phyloP scores from a whole-genome alignment of 2,329 filamentous ascomycete species.

The Diaporthe vaccinii region DNA sequence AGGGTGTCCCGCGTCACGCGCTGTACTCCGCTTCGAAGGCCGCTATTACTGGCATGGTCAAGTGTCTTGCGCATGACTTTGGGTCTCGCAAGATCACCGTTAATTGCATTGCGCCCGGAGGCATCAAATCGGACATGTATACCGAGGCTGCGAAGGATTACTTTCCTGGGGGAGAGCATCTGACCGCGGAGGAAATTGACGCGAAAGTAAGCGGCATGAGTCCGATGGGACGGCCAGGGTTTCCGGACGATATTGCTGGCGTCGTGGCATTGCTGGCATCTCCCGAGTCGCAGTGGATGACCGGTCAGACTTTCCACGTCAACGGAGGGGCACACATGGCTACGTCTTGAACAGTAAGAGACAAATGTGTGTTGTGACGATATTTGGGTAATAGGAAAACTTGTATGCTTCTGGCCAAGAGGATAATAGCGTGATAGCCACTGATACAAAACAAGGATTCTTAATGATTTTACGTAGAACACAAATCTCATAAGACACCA shows the following conservation, averaged over 20 bases:
- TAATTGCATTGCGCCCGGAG: slow-evolving; percentile 44
- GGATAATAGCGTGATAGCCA: no score
- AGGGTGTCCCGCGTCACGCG: slow-evolving; percentile 31
- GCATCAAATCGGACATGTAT: slow-evolving; percentile 39
- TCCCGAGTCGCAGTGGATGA: slow-evolving; percentile 41
- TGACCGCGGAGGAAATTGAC: slow-evolving; percentile 38
- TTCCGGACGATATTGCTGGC: slow-evolving; percentile 50
- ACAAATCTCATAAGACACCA: no score
- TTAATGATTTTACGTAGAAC: no score
- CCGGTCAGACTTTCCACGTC: slow-evolving; percentile 43
- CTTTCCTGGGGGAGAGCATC: slow-evolving; percentile 33
- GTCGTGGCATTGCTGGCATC: slow-evolving; percentile 54
- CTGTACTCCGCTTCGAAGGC: slow-evolving; percentile 34
- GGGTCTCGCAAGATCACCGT: slow-evolving; percentile 42
- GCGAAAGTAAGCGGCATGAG: slow-evolving; percentile 22
- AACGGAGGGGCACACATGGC: slow-evolving; percentile 41
- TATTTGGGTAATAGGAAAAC: no score
- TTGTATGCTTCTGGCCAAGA: no score
- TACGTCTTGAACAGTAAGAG: not conserved
- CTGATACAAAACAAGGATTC: no score
- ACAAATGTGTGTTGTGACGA: no score
- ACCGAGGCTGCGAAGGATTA: slow-evolving; percentile 36
- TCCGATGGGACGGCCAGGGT: slow-evolving; percentile 34
- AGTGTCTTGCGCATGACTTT: slow-evolving; percentile 34
- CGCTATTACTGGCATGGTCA: slow-evolving; percentile 28